Conservation (phyloP, 1,284 basidiomycete genomes). For the Puccinia coronata region DNA sequence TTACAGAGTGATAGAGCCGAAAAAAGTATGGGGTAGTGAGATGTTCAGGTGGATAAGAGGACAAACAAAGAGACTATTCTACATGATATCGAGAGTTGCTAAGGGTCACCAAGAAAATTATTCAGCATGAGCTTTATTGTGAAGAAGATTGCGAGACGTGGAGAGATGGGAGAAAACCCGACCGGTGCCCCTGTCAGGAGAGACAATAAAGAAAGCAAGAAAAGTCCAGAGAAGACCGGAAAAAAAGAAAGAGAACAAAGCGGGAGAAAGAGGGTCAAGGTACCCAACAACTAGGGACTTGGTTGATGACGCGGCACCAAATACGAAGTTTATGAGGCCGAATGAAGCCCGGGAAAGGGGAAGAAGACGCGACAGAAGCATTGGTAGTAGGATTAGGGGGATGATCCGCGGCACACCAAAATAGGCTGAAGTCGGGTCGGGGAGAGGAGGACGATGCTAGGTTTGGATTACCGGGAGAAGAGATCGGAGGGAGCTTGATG, state of each 20-base stretch:
- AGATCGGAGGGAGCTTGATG: conserved; percentile 65
- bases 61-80: too few relatives aligned
- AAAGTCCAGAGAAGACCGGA: not conserved
- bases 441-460: conserved; percentile 13
- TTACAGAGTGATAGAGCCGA: too few relatives aligned
- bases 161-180: not conserved
- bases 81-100: too few relatives aligned
- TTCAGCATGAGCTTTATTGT: too few relatives aligned
- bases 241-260: not conserved
- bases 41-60: too few relatives aligned
- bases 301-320: conserved; percentile 41
- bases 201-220: not conserved
- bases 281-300: conserved; percentile 42
- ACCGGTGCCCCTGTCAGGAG: not conserved
- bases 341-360: conserved; percentile 45
- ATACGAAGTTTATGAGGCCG: conserved; percentile 14
- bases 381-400: conserved; percentile 49
- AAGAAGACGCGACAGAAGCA: conserved; percentile 25
- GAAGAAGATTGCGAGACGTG: not conserved
- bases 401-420: conserved; percentile 98
- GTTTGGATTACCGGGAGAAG: conserved; percentile 48
- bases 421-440: conserved; percentile 77
- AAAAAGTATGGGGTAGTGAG: too few relatives aligned
- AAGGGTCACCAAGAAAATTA: too few relatives aligned
- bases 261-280: not conserved